A percentile compares a stretch with the other conserved stretches of the same genome.
Evolutionary conservation across 345 rosid genomes (phyloP).

Genomic region (Euphorbia tirucalli): DNA sequence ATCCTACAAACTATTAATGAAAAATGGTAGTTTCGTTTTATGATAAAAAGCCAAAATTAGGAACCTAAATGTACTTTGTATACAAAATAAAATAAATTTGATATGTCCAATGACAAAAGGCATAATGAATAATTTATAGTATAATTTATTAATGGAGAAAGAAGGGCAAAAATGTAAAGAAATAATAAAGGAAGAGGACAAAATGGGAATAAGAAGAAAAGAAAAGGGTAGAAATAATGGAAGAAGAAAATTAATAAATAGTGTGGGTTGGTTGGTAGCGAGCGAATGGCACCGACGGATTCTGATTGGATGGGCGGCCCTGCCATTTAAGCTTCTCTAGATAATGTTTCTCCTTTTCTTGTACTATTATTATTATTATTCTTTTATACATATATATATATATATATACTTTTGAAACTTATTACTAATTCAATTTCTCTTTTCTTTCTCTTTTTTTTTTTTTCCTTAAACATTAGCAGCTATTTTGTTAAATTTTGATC

Average conservation of each 20-base stretch:
- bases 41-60: too few species aligned
- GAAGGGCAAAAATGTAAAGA: constrained; percentile 15
- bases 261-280: constrained; percentile 31
- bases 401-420: neutral
- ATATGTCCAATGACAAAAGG: too few species aligned
- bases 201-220: constrained; percentile 18
- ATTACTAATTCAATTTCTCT: neutral
- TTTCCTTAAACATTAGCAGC: too few species aligned
- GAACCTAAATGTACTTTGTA: too few species aligned
- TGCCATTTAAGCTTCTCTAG: constrained; percentile 23
- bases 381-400: neutral
- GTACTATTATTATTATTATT: constrained; percentile 8
- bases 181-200: neutral
- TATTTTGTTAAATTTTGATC: too few species aligned
- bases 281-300: constrained; percentile 45
- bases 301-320: constrained; percentile 57
- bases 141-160: too few species aligned
- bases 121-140: too few species aligned
- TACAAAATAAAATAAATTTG: too few species aligned
- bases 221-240: constrained; percentile 8
- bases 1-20: too few species aligned
- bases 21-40: too few species aligned
- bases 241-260: constrained; percentile 10
- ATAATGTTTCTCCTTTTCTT: constrained; percentile 44
- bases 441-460: too few species aligned